Base-by-base conservation (phyloP, 1,284 basidiomycete genomes). In the Melampsora americana region DNA sequence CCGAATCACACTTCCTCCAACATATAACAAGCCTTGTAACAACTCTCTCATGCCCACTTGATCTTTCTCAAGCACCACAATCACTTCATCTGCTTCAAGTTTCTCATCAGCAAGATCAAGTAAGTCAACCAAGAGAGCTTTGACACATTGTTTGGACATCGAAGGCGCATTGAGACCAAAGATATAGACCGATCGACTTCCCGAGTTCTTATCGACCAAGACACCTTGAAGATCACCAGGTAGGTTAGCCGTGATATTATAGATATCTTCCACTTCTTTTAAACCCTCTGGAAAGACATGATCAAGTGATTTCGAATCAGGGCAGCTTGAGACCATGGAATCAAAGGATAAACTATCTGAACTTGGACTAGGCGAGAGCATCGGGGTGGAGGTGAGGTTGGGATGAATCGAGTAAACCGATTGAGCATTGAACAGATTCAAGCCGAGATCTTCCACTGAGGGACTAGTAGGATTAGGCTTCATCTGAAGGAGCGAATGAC, bases 41-140 rank as follows among this genome's bases (percentile, higher is more conserved):
- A 75, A 65, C 65, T 75, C 72, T 28, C 72, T 67, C 53, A 67
- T 67, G n/a, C 39, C 28, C 14, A 28, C 18, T 42, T 68, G 65
- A 14, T 67, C 35, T 39, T 75, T 75, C 50, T 75, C 72, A 30
- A 75, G 56, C 23, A 66, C 72, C 32, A 75, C 66, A 11, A 75
- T 26, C 5, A 75, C 66, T 44, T 75, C 48, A 48, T 75, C 72
- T 12, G 72, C 72, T 46, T 75, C 72, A 48, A 75, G 56, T 23
- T 75, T 65, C 28, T 75, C 72, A 32, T 75, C 72, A 14, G 72
- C 72, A 14, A 75, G 44, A 44, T 75, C 72, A 18, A 75, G 50
- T 4, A 75, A 44, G 12, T 66, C 53, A 9, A 75, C 66, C 39
- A 75, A 56, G 50, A 68, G 60, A 30, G 66, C 59, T 4, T 53